phyloP scores from a whole-genome alignment of 164 flowering plant species.

The Cinnamomum micranthum region DNA sequence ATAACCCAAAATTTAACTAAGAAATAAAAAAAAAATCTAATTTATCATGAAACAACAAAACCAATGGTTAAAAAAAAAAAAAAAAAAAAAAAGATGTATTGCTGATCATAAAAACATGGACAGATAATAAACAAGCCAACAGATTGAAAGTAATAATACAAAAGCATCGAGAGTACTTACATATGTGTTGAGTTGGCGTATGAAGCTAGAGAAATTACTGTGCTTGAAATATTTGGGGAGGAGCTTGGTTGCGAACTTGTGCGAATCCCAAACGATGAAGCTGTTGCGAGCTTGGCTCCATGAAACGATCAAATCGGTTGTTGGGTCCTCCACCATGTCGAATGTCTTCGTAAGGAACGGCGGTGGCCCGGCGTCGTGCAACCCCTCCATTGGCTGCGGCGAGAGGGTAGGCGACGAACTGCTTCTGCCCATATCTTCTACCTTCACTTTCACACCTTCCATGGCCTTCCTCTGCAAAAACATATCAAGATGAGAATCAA shows the following conservation, averaged over 20 bases:
- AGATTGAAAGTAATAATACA: background rate
- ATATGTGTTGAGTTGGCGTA: constrained; percentile 60
- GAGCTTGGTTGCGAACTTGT: constrained; percentile 34
- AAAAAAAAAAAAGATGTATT: no score
- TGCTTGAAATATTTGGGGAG: constrained; percentile 73
- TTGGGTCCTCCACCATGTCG: constrained; percentile 43
- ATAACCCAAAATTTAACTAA: background rate
- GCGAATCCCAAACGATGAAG: constrained; percentile 59
- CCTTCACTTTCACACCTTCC: constrained; percentile 3
- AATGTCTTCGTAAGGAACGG: constrained; percentile 66
- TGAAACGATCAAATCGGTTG: constrained; percentile 47
- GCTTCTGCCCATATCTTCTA: background rate
- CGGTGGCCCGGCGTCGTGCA: constrained; percentile 28
- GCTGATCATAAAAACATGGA: background rate
- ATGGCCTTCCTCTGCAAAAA: background rate
- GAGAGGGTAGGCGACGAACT: background rate
- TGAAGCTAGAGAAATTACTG: constrained; percentile 66
- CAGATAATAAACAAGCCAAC: background rate
- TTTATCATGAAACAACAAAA: no score
- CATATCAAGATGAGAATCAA: background rate
- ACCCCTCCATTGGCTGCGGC: constrained; percentile 1
- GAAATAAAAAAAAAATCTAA: no score
- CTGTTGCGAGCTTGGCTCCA: constrained; percentile 42
- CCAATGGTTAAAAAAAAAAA: background rate
- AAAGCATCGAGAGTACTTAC: constrained; percentile 28